These are phyloP conservation scores for Silene vulgaris DNA, from an alignment of 179 eudicot genomes.

Conservation along the genomic window DNA sequence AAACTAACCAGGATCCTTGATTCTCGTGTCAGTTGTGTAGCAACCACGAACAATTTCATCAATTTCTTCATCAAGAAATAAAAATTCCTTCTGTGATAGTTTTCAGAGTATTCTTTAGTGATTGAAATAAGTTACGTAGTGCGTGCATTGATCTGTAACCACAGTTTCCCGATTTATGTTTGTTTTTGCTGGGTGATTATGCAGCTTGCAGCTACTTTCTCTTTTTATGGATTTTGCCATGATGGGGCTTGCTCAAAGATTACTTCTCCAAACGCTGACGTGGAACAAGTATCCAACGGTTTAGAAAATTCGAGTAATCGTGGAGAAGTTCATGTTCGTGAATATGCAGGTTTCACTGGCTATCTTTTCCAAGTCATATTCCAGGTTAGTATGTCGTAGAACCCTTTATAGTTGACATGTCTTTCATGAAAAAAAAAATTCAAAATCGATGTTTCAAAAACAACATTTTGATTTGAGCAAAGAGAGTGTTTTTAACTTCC, in stretches of 20 bases:
- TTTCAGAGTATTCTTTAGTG: background rate
- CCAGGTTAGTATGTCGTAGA: constrained; percentile 43
- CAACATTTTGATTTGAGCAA: background rate
- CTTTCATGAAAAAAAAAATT: too few species aligned
- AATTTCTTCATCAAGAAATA: background rate
- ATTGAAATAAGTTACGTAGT: background rate
- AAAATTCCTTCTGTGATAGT: background rate
- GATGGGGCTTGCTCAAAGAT: constrained; percentile 24
- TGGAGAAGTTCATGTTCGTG: constrained; percentile 30
- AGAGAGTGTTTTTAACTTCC: background rate
- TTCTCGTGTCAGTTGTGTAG: too few species aligned
- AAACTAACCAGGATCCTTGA: too few species aligned
- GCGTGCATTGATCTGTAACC: background rate
- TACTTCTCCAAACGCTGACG: constrained; percentile 30
- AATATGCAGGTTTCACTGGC: constrained; percentile 43
- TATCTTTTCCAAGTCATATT: constrained; percentile 54
- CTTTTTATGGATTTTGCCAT: constrained; percentile 58
- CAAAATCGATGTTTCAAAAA: too few species aligned
- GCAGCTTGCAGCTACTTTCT: constrained; percentile 64
- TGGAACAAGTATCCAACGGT: constrained; percentile 39
- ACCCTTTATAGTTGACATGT: too few species aligned
- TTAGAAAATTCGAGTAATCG: constrained; percentile 25
- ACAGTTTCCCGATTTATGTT: background rate
- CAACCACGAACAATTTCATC: background rate
- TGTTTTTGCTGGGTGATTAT: constrained; percentile 16